A percentile compares a stretch with the other conserved stretches of the same genome.
Evolutionary conservation across 768 basidiomycete genomes (phyloP).

Genomic region (Tricholoma saponaceum): DNA sequence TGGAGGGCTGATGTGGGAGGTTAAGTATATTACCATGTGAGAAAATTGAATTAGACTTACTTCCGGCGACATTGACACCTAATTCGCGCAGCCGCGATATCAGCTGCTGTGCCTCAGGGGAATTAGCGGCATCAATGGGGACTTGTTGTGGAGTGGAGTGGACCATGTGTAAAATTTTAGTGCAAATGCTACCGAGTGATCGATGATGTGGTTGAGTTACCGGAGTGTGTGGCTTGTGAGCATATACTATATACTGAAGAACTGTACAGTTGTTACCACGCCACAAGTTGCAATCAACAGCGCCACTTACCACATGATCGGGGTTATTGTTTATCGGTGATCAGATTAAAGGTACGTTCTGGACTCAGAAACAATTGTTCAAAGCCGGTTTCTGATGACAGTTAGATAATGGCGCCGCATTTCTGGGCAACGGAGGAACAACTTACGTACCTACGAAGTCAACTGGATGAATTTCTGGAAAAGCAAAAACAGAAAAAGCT

Average conservation of each 20-base stretch:
- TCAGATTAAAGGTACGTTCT: not conserved
- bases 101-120: not conserved
- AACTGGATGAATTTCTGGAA: not conserved
- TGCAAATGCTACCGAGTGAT: not conserved
- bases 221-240: not conserved
- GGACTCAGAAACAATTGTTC: not conserved
- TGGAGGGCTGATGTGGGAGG: not conserved
- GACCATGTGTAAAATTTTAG: not conserved
- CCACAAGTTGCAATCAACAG: not conserved
- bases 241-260: not conserved
- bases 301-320: not conserved
- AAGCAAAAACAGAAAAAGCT: conserved; percentile 1
- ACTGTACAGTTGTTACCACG: not conserved
- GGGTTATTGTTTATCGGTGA: not conserved
- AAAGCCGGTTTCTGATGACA: not conserved
- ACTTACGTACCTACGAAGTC: not conserved
- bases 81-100: not conserved
- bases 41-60: not conserved
- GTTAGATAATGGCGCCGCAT: not conserved
- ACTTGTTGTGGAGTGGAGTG: not conserved
- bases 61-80: not conserved
- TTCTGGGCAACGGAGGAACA: not conserved
- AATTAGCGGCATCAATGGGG: not conserved
- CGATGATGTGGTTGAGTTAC: not conserved
- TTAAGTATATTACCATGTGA: not conserved